Evolutionary conservation across 352 stramenopile species (phyloP).

Genomic region (Globisporangium abappressorium): DNA sequence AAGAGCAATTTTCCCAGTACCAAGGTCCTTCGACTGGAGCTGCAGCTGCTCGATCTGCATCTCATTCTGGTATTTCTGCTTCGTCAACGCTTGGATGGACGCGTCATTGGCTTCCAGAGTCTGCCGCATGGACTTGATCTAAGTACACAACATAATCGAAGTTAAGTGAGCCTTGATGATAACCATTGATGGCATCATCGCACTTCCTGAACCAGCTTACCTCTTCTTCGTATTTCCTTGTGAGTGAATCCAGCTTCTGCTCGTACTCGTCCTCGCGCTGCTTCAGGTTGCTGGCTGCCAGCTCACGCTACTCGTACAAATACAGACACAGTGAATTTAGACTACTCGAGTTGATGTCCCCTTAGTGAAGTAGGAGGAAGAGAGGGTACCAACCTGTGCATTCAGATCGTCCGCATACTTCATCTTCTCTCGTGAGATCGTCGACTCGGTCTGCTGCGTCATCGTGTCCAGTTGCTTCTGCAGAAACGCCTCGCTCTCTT

Average conservation of each 20-base stretch:
- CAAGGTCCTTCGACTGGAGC: conserved; percentile 56
- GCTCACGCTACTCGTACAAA: conserved; percentile 29
- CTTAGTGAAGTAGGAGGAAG: not conserved
- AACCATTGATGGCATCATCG: not conserved
- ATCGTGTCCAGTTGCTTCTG: conserved; percentile 54
- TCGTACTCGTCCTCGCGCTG: conserved; percentile 60
- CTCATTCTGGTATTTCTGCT: conserved; percentile 79
- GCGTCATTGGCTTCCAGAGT: conserved; percentile 47
- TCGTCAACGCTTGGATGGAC: conserved; percentile 53
- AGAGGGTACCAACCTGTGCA: conserved; percentile 23
- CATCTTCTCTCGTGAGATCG: conserved; percentile 62
- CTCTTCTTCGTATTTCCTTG: conserved; percentile 62
- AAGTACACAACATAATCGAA: not conserved
- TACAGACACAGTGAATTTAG: not conserved
- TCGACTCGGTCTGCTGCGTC: conserved; percentile 49
- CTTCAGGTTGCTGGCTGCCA: conserved; percentile 45
- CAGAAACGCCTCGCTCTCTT: conserved; percentile 38
- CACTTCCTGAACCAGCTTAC: conserved; percentile 24
- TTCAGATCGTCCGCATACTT: conserved; percentile 69
- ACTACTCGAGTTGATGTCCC: not conserved
- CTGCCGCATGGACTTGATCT: conserved; percentile 49
- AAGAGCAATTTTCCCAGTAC: conserved; percentile 35
- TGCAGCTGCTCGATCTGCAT: conserved; percentile 73
- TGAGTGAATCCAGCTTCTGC: conserved; percentile 61
- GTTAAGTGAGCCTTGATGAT: not conserved